Percentiles rank a stretch among this genome's conserved stretches.
These are phyloP conservation scores for Epichloe gansuensis DNA, from an alignment of 2,329 filamentous ascomycete species.

Conservation along the genomic window DNA sequence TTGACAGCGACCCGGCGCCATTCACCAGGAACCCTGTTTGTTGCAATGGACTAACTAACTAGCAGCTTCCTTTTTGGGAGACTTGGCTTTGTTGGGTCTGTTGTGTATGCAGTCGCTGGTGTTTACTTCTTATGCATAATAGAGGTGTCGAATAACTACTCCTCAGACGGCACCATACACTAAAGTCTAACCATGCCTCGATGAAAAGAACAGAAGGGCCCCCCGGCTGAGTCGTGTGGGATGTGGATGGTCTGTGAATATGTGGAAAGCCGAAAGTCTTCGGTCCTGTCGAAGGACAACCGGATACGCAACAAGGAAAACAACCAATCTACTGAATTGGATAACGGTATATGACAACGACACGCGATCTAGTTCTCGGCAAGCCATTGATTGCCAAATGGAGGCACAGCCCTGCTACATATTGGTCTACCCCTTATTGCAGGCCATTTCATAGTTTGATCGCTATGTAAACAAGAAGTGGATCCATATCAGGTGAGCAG, in stretches of 20 bases:
- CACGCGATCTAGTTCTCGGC: not conserved
- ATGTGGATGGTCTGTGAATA: not conserved
- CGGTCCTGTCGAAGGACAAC: conserved; percentile 1
- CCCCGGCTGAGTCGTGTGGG: not conserved
- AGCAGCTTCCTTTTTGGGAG: not conserved
- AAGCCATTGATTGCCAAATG: not conserved
- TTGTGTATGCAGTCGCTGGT: not conserved
- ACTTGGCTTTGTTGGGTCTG: not conserved
- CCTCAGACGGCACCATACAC: not conserved
- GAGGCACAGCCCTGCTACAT: not conserved
- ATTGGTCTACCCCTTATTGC: not conserved
- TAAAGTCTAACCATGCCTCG: not conserved
- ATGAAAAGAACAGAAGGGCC: not conserved
- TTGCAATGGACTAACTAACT: not conserved
- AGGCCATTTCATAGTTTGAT: not conserved
- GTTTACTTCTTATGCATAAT: not conserved
- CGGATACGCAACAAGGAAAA: not conserved
- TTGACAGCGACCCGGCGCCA: not conserved
- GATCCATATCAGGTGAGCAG: not conserved
- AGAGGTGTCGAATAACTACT: not conserved
- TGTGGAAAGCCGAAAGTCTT: conserved; percentile 8
- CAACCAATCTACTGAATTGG: not conserved
- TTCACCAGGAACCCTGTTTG: not conserved
- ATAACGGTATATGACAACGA: not conserved
- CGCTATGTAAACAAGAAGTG: not conserved